These are phyloP conservation scores for Ganoderma multipileum DNA, from an alignment of 1,284 basidiomycete genomes.

Conservation along the genomic window DNA sequence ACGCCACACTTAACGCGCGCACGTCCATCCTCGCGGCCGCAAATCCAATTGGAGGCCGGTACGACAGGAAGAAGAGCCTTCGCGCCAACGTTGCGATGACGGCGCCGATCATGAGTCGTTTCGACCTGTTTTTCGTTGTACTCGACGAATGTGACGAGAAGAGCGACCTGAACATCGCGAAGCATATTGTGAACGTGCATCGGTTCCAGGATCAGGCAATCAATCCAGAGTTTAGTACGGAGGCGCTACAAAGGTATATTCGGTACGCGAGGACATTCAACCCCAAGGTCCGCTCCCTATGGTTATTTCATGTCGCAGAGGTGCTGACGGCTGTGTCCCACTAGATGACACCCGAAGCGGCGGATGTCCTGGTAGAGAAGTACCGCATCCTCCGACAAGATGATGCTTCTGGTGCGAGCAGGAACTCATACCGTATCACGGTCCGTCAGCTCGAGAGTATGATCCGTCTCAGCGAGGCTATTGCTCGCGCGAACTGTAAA, in stretches of 20 bases:
- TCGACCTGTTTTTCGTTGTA: slow-evolving; percentile 98
- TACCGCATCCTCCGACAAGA: slow-evolving; percentile 94
- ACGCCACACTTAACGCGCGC: slow-evolving; percentile 97
- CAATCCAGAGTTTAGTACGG: slow-evolving; percentile 95
- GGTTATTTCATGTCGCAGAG: background rate
- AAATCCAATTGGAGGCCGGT: slow-evolving; percentile 96
- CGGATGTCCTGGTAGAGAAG: slow-evolving; percentile 94
- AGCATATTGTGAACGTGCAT: slow-evolving; percentile 98
- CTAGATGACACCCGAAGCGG: slow-evolving; percentile 91
- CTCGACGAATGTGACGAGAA: slow-evolving; percentile 97
- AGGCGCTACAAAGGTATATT: slow-evolving; percentile 96
- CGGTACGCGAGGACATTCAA: slow-evolving; percentile 96
- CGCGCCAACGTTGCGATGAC: slow-evolving; percentile 98
- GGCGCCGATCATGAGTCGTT: slow-evolving; percentile 99
- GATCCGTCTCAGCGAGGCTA: slow-evolving; percentile 97
- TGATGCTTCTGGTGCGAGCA: slow-evolving; percentile 86
- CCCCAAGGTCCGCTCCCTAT: slow-evolving; percentile 87
- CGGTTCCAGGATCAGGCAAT: slow-evolving; percentile 95
- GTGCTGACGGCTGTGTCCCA: slow-evolving; percentile 2
- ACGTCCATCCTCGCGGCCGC: slow-evolving; percentile 98
- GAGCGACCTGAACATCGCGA: slow-evolving; percentile 93
- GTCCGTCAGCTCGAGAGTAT: slow-evolving; percentile 97
- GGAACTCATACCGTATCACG: slow-evolving; percentile 95
- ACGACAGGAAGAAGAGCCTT: slow-evolving; percentile 94
- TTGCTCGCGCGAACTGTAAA: slow-evolving; percentile 96